Conservation (phyloP, 192 early-diverging fungal species). For the Mortierella hygrophila region DNA sequence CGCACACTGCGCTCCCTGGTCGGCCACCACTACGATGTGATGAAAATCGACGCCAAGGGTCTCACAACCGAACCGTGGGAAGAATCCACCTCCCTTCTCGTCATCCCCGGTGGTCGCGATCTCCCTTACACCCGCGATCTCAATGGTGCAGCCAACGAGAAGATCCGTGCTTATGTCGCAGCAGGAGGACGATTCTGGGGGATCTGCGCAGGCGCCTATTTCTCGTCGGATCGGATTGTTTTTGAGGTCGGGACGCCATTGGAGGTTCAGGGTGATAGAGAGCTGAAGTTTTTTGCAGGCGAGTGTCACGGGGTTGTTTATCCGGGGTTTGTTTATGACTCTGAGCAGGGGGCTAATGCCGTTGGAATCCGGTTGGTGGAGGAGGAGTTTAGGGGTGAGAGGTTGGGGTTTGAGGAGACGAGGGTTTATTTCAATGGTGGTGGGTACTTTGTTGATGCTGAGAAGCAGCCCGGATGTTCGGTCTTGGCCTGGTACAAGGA, state of each 20-base stretch:
- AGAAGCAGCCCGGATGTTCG: conserved; percentile 37
- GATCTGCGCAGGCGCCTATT: conserved; percentile 93
- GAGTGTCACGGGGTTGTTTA: conserved; percentile 80
- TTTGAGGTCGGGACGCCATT: conserved; percentile 79
- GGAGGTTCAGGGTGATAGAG: conserved; percentile 80
- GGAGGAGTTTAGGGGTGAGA: conserved; percentile 8
- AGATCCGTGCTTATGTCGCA: conserved; percentile 76
- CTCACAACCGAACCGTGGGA: conserved; percentile 89
- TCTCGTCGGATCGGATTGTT: conserved; percentile 75
- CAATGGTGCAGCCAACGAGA: conserved; percentile 69
- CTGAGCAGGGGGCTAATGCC: conserved; percentile 37
- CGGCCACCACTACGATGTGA: conserved; percentile 88
- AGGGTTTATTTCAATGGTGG: conserved; percentile 81
- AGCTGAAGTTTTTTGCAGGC: conserved; percentile 79
- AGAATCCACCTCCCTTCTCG: conserved; percentile 84
- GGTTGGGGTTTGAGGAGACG: conserved; percentile 31
- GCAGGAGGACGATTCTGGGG: conserved; percentile 91
- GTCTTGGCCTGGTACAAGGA: conserved; percentile 55
- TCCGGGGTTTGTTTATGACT: conserved; percentile 87
- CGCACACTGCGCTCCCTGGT: conserved; percentile 81
- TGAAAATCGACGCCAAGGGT: conserved; percentile 80
- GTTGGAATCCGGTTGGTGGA: conserved; percentile 13
- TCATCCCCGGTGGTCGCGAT: conserved; percentile 93
- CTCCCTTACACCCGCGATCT: conserved; percentile 83
- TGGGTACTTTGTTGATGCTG: conserved; percentile 71